Percentiles rank a stretch among this genome's conserved stretches.
Evolutionary conservation across 2,329 filamentous ascomycete species (phyloP).

Genomic region (Bipolaris oryzae): DNA sequence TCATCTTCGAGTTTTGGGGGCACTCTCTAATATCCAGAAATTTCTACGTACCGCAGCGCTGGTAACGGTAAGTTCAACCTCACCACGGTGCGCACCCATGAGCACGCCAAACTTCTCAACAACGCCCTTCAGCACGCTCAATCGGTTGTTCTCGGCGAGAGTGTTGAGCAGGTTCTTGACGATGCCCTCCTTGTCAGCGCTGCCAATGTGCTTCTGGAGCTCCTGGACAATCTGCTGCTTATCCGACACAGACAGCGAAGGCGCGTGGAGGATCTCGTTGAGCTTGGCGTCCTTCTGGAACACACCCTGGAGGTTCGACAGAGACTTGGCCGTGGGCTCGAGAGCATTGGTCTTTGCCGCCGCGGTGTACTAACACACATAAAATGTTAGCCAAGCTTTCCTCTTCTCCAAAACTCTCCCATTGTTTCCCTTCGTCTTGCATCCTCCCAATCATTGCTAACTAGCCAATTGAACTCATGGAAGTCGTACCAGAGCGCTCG

Average conservation of each 20-base stretch:
- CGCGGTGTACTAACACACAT: conserved; percentile 79
- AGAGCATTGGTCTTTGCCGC: conserved; percentile 85
- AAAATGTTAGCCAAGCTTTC: conserved; percentile 34
- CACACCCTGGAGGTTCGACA: conserved; percentile 72
- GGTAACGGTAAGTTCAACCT: conserved; percentile 91
- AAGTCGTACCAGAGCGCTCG: conserved; percentile 87
- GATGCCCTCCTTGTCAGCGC: conserved; percentile 72
- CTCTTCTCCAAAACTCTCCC: conserved; percentile 6
- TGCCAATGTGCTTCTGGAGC: conserved; percentile 81
- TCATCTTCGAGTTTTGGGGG: background rate
- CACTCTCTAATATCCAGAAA: background rate
- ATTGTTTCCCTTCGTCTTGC: conserved; percentile 23
- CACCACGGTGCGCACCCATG: conserved; percentile 87
- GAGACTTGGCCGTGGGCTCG: conserved; percentile 81
- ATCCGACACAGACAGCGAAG: conserved; percentile 77
- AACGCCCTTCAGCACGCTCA: conserved; percentile 80
- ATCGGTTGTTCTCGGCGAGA: conserved; percentile 94
- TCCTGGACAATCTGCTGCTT: conserved; percentile 86
- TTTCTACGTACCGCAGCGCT: conserved; percentile 76
- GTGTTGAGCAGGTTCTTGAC: conserved; percentile 93
- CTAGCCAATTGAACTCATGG: conserved; percentile 24
- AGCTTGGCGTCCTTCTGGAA: conserved; percentile 88
- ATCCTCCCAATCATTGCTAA: conserved; percentile 28
- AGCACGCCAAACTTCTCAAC: conserved; percentile 85
- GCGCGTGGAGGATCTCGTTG: conserved; percentile 73